A percentile compares a stretch with the other conserved stretches of the same genome.
Evolutionary conservation across 208 protist genomes (phyloP).

Genomic region (Strigomonas culicis): DNA sequence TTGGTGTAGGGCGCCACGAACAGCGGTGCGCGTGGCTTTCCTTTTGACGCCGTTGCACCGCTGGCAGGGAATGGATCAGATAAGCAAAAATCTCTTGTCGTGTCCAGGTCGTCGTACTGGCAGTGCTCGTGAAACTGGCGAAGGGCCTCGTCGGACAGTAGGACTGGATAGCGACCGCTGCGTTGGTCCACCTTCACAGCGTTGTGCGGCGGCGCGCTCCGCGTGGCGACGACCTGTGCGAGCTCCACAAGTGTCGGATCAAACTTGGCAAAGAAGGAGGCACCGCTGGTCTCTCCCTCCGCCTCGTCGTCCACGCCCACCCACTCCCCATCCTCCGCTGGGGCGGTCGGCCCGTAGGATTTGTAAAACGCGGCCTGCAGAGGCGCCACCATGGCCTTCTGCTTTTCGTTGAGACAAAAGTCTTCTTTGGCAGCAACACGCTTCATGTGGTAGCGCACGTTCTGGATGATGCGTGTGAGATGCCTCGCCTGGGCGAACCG

Average conservation of each 20-base stretch:
- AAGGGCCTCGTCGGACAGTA: constrained; percentile 5
- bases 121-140: constrained; percentile 8
- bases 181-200: constrained; percentile 22
- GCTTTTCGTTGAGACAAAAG: no score
- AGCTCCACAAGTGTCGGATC: no score
- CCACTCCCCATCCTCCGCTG: no score
- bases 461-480: constrained; percentile 16
- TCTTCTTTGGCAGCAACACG: no score
- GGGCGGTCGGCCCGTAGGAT: no score
- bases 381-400: no score
- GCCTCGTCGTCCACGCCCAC: neutral
- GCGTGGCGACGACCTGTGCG: no score
- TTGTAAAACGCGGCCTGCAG: no score
- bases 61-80: neutral
- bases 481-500: constrained; percentile 2
- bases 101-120: neutral
- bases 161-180: constrained; percentile 36
- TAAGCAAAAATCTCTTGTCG: neutral
- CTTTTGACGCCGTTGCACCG: neutral
- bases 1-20: constrained; percentile 32
- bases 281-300: neutral
- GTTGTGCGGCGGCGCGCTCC: no score
- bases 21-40: constrained; percentile 7
- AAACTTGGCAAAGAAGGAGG: no score
- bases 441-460: no score